phyloP scores from a whole-genome alignment of 179 eudicot species.

The Heliamphora pulchella region DNA sequence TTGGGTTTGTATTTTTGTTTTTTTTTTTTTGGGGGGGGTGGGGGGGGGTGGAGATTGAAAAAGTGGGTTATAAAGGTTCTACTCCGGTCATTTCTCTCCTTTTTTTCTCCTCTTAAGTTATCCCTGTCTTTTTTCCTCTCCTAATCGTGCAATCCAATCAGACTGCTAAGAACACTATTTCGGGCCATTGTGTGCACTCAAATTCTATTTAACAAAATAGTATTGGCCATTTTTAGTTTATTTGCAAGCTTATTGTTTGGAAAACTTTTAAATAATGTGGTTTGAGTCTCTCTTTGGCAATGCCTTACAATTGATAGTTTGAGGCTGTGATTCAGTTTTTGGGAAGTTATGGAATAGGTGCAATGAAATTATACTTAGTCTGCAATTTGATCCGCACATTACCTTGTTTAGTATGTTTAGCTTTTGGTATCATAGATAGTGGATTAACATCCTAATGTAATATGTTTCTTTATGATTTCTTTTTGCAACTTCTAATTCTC shows the following conservation, averaged over 20 bases:
- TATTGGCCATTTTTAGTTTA: not conserved
- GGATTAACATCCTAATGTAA: not conserved
- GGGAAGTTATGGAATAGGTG: not conserved
- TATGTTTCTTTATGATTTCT: not conserved
- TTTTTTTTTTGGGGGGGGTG: too few species aligned
- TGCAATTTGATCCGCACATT: conserved; percentile 4
- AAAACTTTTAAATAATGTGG: not conserved
- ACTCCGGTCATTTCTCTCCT: not conserved
- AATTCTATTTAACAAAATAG: not conserved
- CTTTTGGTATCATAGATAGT: conserved; percentile 4
- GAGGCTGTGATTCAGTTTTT: not conserved
- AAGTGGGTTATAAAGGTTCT: not conserved
- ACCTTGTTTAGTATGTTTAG: not conserved
- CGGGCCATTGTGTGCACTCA: not conserved
- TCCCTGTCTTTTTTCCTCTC: not conserved
- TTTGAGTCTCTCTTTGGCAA: not conserved
- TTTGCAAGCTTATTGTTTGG: not conserved
- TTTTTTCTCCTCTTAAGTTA: not conserved
- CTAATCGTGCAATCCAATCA: not conserved
- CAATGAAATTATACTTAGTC: not conserved
- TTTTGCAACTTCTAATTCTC: not conserved
- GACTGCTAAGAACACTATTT: not conserved
- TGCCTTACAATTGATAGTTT: not conserved
- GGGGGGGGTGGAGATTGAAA: too few species aligned
- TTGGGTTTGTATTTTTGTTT: too few species aligned